A percentile compares a stretch with the other conserved stretches of the same genome.
Evolutionary conservation across 1,284 basidiomycete genomes (phyloP).

Genomic region (Malassezia slooffiae): DNA sequence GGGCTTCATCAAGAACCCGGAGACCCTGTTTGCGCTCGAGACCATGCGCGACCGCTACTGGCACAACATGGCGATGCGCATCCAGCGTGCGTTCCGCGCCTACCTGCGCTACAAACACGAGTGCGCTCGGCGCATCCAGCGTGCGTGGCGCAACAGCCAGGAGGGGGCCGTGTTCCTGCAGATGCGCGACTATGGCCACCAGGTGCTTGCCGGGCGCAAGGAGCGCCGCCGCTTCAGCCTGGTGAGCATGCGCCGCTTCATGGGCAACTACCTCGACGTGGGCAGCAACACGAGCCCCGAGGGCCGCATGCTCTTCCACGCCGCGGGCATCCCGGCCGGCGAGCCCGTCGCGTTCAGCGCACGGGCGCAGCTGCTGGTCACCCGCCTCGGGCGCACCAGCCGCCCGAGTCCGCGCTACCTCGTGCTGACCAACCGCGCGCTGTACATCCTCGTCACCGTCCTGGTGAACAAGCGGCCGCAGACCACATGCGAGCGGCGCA

Average conservation of each 20-base stretch:
- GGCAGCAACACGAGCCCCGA: constrained; percentile 57
- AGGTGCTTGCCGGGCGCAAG: constrained; percentile 79
- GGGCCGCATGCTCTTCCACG: constrained; percentile 65
- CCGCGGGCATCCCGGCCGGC: constrained; percentile 55
- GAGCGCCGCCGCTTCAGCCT: constrained; percentile 87
- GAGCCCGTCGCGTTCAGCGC: constrained; percentile 61
- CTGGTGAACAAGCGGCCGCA: constrained; percentile 53
- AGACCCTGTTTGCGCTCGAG: constrained; percentile 95
- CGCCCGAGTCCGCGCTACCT: constrained; percentile 85
- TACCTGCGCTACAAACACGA: constrained; percentile 91
- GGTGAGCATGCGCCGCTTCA: constrained; percentile 83
- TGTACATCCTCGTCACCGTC: constrained; percentile 65
- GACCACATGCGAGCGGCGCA: constrained; percentile 71
- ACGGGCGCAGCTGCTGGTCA: constrained; percentile 72
- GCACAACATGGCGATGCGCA: constrained; percentile 98
- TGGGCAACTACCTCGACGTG: constrained; percentile 91
- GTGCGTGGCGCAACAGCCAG: constrained; percentile 98
- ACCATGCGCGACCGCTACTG: constrained; percentile 98
- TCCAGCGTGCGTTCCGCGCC: constrained; percentile 91
- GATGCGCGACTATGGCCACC: constrained; percentile 83
- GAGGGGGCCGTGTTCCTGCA: constrained; percentile 78
- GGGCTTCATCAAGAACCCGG: constrained; percentile 98
- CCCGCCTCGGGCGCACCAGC: constrained; percentile 75
- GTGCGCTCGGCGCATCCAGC: constrained; percentile 84
- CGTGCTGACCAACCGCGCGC: constrained; percentile 74